Percentiles rank a stretch among this genome's conserved stretches.
These are phyloP conservation scores for Oryza punctata DNA, from an alignment of 176 grass and related monocot genomes.

Conservation along the genomic window DNA sequence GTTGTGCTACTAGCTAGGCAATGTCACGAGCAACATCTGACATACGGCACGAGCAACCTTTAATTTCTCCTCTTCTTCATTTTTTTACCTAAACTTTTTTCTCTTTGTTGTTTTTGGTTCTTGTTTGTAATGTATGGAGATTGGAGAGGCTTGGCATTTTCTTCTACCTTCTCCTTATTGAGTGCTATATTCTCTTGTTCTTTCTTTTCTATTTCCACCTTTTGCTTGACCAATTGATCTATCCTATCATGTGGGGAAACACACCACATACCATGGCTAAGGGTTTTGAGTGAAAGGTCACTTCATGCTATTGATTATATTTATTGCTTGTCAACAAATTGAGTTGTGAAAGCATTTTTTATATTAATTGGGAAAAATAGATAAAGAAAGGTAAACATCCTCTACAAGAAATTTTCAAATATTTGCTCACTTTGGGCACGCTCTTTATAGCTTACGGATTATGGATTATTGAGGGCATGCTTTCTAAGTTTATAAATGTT, in stretches of 20 bases:
- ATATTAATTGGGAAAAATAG: too few relatives aligned
- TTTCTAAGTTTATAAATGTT: too few relatives aligned
- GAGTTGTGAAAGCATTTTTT: too few relatives aligned
- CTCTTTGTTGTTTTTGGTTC: not conserved
- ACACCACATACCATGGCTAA: not conserved
- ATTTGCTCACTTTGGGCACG: too few relatives aligned
- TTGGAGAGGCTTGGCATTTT: not conserved
- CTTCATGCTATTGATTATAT: not conserved
- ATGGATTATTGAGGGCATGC: too few relatives aligned
- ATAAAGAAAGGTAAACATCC: too few relatives aligned
- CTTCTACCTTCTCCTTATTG: not conserved
- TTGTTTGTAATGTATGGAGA: not conserved
- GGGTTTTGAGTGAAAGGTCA: not conserved
- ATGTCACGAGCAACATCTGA: conserved; percentile 34
- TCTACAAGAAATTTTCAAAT: too few relatives aligned
- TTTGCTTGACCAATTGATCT: not conserved
- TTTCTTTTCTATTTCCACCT: not conserved
- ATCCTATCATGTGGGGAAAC: not conserved
- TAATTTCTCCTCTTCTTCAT: not conserved
- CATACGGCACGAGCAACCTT: conserved; percentile 2
- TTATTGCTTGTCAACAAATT: not conserved
- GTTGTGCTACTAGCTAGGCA: conserved; percentile 15
- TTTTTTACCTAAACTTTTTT: not conserved
- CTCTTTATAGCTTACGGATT: too few relatives aligned
- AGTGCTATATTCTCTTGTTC: too few relatives aligned